Conservation (phyloP, 768 basidiomycete genomes). For the Leccinum subgranulosum region DNA sequence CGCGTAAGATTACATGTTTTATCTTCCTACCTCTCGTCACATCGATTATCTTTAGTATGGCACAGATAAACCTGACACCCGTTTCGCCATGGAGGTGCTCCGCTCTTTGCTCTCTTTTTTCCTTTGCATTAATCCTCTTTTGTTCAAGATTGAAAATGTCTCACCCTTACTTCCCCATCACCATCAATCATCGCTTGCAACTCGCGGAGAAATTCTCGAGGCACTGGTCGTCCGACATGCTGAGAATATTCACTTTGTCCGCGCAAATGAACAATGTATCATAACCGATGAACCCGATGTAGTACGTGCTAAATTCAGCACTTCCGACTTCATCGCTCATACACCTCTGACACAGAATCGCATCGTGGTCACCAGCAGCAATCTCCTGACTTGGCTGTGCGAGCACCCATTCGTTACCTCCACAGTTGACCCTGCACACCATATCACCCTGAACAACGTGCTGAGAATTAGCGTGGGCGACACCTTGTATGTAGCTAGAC, state of each 20-base stretch:
- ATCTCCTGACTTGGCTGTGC: constrained; percentile 45
- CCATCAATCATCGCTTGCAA: constrained; percentile 21
- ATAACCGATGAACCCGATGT: constrained; percentile 22
- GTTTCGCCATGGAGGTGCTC: constrained; percentile 84
- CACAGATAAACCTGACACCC: constrained; percentile 91
- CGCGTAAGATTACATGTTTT: constrained; percentile 48
- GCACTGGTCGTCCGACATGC: constrained; percentile 32
- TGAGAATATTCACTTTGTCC: constrained; percentile 26
- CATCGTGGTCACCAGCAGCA: constrained; percentile 46
- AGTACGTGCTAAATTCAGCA: constrained; percentile 16
- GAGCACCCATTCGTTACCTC: constrained; percentile 32
- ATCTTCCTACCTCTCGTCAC: constrained; percentile 11
- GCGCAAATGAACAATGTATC: constrained; percentile 19
- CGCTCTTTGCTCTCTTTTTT: not conserved
- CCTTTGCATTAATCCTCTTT: constrained; percentile 9
- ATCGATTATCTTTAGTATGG: constrained; percentile 62
- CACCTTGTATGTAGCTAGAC: constrained; percentile 56
- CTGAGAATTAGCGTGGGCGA: constrained; percentile 48
- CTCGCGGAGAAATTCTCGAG: constrained; percentile 31
- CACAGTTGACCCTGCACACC: constrained; percentile 24
- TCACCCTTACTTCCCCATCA: constrained; percentile 29
- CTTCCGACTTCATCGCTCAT: constrained; percentile 5
- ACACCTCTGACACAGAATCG: constrained; percentile 40
- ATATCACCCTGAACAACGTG: constrained; percentile 35
- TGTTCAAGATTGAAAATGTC: constrained; percentile 34